These are phyloP conservation scores for Dactylellina haptotyla DNA, from an alignment of 2,329 filamentous ascomycete genomes.

Conservation along the genomic window DNA sequence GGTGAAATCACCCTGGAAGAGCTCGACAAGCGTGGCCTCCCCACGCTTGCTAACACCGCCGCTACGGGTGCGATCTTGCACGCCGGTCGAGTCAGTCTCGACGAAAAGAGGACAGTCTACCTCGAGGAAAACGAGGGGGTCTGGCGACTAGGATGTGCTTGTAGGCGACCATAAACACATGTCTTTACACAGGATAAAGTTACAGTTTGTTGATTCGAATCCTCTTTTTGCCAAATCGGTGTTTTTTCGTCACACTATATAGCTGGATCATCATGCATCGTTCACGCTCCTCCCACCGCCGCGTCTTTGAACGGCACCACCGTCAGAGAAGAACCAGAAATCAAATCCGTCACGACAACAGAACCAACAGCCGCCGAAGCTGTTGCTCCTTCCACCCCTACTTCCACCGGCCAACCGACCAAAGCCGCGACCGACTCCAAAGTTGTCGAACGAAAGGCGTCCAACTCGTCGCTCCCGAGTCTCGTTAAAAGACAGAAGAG, in stretches of 20 bases:
- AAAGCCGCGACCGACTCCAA: slow-evolving; percentile 23
- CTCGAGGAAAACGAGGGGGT: slow-evolving; percentile 68
- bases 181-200: slow-evolving; percentile 40
- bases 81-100: slow-evolving; percentile 83
- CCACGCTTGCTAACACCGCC: slow-evolving; percentile 87
- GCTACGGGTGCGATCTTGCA: slow-evolving; percentile 92
- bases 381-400: slow-evolving; percentile 23
- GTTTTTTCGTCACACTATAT: slow-evolving; percentile 28
- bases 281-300: slow-evolving; percentile 27
- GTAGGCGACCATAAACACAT: slow-evolving; percentile 55
- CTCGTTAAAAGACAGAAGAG: slow-evolving; percentile 47
- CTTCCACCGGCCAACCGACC: slow-evolving; percentile 25
- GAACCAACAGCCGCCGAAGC: slow-evolving; percentile 32
- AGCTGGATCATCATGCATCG: slow-evolving; percentile 53
- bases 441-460: slow-evolving; percentile 45
- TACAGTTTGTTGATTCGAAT: slow-evolving; percentile 54
- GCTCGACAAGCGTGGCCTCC: slow-evolving; percentile 81
- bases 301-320: slow-evolving; percentile 45
- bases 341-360: slow-evolving; percentile 44
- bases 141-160: slow-evolving; percentile 55
- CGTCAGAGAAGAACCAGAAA: slow-evolving; percentile 49
- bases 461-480: slow-evolving; percentile 46
- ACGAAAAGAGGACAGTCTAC: slow-evolving; percentile 80
- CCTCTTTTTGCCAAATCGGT: slow-evolving; percentile 22
- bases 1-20: slow-evolving; percentile 77